Percentiles rank a stretch among this genome's conserved stretches.
Conservation (phyloP, 140 eudicot genomes). For the Oenanthe javanica region DNA sequence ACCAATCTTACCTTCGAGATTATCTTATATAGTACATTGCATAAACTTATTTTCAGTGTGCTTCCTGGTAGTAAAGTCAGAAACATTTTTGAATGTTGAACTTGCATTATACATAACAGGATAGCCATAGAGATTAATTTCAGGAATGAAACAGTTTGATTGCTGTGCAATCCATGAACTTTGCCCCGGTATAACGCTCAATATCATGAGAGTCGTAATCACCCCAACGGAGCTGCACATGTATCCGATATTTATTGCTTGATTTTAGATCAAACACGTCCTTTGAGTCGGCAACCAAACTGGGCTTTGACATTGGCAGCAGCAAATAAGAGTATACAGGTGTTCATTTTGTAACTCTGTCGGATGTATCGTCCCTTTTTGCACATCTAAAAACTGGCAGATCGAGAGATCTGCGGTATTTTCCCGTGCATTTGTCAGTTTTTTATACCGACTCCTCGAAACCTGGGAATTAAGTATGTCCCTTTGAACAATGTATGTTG, state of each 20-base stretch:
- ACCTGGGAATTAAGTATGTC: constrained; percentile 85
- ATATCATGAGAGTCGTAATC: constrained; percentile 98
- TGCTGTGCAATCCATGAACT: constrained; percentile 94
- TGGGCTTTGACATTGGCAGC: constrained; percentile 99
- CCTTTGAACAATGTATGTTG: constrained; percentile 97
- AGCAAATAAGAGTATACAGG: constrained; percentile 85
- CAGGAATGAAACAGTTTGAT: no score
- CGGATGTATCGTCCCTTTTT: constrained; percentile 96
- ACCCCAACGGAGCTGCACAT: constrained; percentile 87
- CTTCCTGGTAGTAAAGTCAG: no score
- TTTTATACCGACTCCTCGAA: constrained; percentile 98
- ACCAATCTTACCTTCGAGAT: no score
- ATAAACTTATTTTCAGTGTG: no score
- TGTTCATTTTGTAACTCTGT: constrained; percentile 98
- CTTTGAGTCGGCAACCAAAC: constrained; percentile 92
- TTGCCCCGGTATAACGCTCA: constrained; percentile 93
- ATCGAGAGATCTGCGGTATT: constrained; percentile 97
- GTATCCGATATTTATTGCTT: constrained; percentile 91
- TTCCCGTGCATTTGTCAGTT: constrained; percentile 96
- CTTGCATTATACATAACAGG: no score
- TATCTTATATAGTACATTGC: no score
- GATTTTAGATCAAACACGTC: constrained; percentile 99
- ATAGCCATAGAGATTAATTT: no score
- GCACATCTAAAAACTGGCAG: constrained; percentile 97
- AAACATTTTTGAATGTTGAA: no score